Conservation (phyloP, 2,329 filamentous ascomycete species). For the Paecilomyces niveus region DNA sequence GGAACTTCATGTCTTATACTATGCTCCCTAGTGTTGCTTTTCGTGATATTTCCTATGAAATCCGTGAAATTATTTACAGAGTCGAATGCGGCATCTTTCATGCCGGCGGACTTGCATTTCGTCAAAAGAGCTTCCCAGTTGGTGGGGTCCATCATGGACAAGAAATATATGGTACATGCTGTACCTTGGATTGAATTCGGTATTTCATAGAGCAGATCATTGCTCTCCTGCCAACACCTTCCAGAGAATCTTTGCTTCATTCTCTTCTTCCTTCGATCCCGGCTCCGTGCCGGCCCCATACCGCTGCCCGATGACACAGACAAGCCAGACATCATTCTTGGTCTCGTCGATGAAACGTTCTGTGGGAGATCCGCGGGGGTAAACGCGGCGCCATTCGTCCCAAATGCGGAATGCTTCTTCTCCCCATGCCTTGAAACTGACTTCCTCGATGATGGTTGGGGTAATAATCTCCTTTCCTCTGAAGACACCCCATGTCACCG, state of each 20-base stretch:
- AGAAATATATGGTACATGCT: background rate
- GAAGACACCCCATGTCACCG: slow-evolving; percentile 95
- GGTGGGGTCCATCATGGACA: background rate
- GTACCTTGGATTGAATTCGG: background rate
- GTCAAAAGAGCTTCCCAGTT: background rate
- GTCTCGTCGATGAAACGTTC: slow-evolving; percentile 63
- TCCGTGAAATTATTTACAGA: background rate
- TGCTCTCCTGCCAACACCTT: slow-evolving; percentile 25
- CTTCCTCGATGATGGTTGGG: slow-evolving; percentile 92
- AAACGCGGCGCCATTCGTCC: slow-evolving; percentile 87
- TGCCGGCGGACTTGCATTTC: background rate
- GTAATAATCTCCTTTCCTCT: slow-evolving; percentile 93
- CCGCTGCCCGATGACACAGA: slow-evolving; percentile 56
- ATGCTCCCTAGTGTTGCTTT: background rate
- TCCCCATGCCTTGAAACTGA: slow-evolving; percentile 87
- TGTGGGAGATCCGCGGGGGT: slow-evolving; percentile 65
- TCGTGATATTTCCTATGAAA: background rate
- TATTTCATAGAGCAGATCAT: background rate
- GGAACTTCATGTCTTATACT: too few relatives aligned
- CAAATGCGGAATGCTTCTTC: slow-evolving; percentile 97
- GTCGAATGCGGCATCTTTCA: background rate
- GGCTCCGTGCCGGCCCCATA: slow-evolving; percentile 35
- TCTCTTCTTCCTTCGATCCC: slow-evolving; percentile 31
- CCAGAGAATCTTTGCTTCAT: slow-evolving; percentile 35
- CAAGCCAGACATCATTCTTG: slow-evolving; percentile 71